A percentile compares a stretch with the other conserved stretches of the same genome.
These are phyloP conservation scores for Alternaria hordeiaustralica DNA, from an alignment of 2,329 filamentous ascomycete genomes.

Conservation along the genomic window DNA sequence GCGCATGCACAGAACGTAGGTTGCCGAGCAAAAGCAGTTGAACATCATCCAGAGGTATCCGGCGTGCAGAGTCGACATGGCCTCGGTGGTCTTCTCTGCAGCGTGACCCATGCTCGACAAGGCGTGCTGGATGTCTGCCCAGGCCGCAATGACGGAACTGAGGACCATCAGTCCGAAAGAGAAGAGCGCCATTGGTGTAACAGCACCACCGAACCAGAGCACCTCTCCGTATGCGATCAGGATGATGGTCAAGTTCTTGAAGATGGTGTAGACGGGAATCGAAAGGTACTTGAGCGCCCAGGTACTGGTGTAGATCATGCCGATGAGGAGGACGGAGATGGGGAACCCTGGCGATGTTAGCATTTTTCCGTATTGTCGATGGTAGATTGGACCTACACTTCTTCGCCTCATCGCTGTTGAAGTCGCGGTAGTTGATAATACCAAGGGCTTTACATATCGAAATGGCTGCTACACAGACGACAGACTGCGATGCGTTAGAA, in stretches of 20 bases:
- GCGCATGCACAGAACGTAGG: conserved; percentile 90
- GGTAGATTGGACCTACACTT: conserved; percentile 72
- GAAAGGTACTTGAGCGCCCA: conserved; percentile 96
- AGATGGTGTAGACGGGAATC: conserved; percentile 98
- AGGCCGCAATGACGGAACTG: conserved; percentile 92
- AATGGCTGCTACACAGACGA: conserved; percentile 88
- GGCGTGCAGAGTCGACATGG: conserved; percentile 88
- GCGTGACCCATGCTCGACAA: conserved; percentile 66
- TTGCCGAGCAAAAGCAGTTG: conserved; percentile 93
- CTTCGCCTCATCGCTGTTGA: conserved; percentile 86
- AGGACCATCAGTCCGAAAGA: conserved; percentile 97
- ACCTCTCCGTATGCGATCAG: conserved; percentile 98
- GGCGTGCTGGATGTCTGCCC: conserved; percentile 93
- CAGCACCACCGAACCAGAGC: conserved; percentile 94
- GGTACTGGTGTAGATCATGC: conserved; percentile 98
- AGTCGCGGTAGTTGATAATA: conserved; percentile 82
- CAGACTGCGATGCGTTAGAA: conserved; percentile 64
- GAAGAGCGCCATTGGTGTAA: conserved; percentile 84
- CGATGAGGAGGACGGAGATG: conserved; percentile 91
- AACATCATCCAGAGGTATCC: conserved; percentile 98
- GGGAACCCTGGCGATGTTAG: conserved; percentile 76
- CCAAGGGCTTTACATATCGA: conserved; percentile 80
- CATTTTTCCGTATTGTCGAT: background rate
- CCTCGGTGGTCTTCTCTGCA: conserved; percentile 67
- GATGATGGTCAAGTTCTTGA: conserved; percentile 99